Percentiles rank a stretch among this genome's conserved stretches.
Conservation (phyloP, 768 basidiomycete genomes). For the Lentinula lateritia region DNA sequence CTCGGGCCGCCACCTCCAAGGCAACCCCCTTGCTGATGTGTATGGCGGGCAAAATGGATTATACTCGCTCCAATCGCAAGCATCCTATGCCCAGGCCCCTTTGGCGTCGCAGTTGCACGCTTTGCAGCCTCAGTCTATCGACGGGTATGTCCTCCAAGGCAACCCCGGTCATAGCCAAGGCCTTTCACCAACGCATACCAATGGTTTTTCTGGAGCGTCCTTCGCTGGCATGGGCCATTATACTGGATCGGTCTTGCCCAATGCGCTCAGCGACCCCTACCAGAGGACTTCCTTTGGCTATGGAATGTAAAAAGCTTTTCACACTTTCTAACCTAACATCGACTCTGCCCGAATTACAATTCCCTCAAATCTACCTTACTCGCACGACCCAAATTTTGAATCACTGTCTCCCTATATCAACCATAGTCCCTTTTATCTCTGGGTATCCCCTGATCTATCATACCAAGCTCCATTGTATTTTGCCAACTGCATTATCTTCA, state of each 20-base stretch:
- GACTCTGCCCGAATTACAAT: neutral
- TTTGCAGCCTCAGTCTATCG: slow-evolving; percentile 69
- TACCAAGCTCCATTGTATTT: slow-evolving; percentile 66
- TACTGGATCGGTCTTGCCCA: slow-evolving; percentile 49
- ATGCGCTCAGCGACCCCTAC: slow-evolving; percentile 67
- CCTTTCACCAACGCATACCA: slow-evolving; percentile 50
- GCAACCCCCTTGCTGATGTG: slow-evolving; percentile 56
- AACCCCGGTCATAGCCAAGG: slow-evolving; percentile 61
- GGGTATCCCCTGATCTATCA: slow-evolving; percentile 36
- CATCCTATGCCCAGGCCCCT: slow-evolving; percentile 54
- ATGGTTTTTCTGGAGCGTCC: slow-evolving; percentile 54
- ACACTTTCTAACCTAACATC: neutral
- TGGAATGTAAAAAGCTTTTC: slow-evolving; percentile 54
- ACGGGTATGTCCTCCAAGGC: slow-evolving; percentile 77
- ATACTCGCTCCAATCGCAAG: slow-evolving; percentile 51
- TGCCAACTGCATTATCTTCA: slow-evolving; percentile 56
- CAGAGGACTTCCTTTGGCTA: slow-evolving; percentile 71
- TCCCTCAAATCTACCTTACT: slow-evolving; percentile 37
- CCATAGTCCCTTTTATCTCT: slow-evolving; percentile 34
- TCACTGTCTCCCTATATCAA: slow-evolving; percentile 12
- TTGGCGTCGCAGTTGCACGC: slow-evolving; percentile 50
- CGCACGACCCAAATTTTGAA: slow-evolving; percentile 32
- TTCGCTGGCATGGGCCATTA: slow-evolving; percentile 43
- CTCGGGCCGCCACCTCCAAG: slow-evolving; percentile 51
- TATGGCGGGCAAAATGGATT: slow-evolving; percentile 59